These are phyloP conservation scores for Sporothrix curviconia DNA, from an alignment of 2,329 filamentous ascomycete species.

Conservation along the genomic window DNA sequence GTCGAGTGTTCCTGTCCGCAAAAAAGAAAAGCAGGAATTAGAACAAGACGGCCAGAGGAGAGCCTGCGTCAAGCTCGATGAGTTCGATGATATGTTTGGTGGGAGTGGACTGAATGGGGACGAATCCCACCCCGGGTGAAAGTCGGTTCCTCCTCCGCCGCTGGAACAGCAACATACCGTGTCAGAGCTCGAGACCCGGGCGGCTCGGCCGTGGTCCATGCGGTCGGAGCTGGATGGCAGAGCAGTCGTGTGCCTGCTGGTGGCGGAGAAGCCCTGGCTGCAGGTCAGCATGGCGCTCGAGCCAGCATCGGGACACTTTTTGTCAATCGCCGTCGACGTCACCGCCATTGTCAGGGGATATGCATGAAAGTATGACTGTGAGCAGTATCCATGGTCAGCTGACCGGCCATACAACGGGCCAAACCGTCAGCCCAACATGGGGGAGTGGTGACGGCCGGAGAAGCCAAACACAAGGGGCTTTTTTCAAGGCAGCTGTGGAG, in stretches of 20 bases:
- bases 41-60: too few relatives aligned
- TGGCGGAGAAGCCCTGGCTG: too few relatives aligned
- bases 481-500: conserved; percentile 6
- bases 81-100: too few relatives aligned
- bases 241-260: too few relatives aligned
- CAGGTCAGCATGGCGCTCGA: background rate
- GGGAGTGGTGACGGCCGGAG: background rate
- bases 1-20: too few relatives aligned
- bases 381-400: background rate
- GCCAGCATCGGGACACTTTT: background rate
- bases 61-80: too few relatives aligned
- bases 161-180: too few relatives aligned
- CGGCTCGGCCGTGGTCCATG: conserved; percentile 20
- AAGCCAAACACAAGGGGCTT: background rate
- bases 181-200: conserved; percentile 17
- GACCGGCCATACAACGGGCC: background rate
- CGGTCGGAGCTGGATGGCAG: conserved; percentile 20
- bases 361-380: background rate
- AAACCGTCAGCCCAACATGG: background rate
- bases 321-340: too few relatives aligned
- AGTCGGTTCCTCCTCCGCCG: background rate
- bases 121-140: background rate
- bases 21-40: too few relatives aligned
- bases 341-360: background rate
- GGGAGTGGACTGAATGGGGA: too few relatives aligned